phyloP scores from a whole-genome alignment of 2,329 filamentous ascomycete genomes.

The Scolecobasidium constrictum region DNA sequence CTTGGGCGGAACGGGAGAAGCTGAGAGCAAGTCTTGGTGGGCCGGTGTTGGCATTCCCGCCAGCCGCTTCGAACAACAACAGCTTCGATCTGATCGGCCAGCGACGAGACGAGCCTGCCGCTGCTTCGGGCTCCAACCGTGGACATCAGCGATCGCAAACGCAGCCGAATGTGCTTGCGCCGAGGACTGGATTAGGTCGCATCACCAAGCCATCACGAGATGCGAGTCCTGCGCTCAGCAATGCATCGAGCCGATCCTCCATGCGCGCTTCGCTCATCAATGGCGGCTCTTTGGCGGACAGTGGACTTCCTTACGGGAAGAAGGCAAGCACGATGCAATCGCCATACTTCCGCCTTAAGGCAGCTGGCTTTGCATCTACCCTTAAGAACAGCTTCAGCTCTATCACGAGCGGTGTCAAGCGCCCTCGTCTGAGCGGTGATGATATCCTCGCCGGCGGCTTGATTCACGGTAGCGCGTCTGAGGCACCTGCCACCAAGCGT shows the following conservation, averaged over 20 bases:
- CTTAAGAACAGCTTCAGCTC: neutral
- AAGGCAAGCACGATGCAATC: conserved; percentile 7
- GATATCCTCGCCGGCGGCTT: neutral
- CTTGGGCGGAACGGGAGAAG: neutral
- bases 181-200: neutral
- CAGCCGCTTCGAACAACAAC: neutral
- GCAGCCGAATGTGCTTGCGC: neutral
- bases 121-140: neutral
- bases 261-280: conserved; percentile 1
- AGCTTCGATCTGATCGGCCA: neutral
- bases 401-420: neutral
- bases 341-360: conserved; percentile 7
- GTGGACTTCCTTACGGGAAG: neutral
- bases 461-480: neutral
- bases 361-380: neutral
- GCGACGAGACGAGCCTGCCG: neutral
- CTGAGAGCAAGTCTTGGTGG: no score
- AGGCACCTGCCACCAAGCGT: conserved; percentile 2
- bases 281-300: conserved; percentile 1
- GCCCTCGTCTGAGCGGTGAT: neutral
- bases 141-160: conserved; percentile 6
- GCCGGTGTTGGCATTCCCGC: no score
- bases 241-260: conserved; percentile 1
- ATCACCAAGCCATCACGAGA: neutral
- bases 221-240: conserved; percentile 2